Conservation (phyloP, 805 yeast species). For the Maudiozyma saulgeensis region DNA sequence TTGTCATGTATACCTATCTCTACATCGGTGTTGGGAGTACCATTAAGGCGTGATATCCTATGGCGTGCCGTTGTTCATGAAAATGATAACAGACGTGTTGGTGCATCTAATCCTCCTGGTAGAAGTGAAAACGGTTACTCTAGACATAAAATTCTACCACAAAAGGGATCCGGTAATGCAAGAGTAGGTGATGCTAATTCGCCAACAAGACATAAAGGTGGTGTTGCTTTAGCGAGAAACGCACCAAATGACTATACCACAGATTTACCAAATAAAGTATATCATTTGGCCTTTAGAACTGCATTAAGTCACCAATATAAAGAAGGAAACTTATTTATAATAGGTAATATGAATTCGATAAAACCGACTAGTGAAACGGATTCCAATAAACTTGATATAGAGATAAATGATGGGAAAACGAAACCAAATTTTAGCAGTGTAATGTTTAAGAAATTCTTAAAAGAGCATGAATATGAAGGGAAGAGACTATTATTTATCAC, state of each 20-base stretch:
- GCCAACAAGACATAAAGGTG: conserved; percentile 84
- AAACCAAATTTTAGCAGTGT: not conserved
- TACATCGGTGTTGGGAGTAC: conserved; percentile 54
- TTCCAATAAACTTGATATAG: conserved; percentile 16
- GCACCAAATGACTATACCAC: conserved; percentile 89
- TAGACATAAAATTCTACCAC: conserved; percentile 71
- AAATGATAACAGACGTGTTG: conserved; percentile 81
- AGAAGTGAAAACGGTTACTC: conserved; percentile 82
- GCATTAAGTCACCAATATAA: conserved; percentile 79
- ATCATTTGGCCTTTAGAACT: conserved; percentile 64
- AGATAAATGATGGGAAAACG: not conserved
- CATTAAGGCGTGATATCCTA: conserved; percentile 79
- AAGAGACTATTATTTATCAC: conserved; percentile 58
- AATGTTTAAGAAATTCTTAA: conserved; percentile 38
- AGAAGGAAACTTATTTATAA: conserved; percentile 57
- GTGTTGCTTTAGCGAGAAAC: conserved; percentile 76
- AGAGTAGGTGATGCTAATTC: conserved; percentile 94
- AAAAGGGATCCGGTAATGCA: conserved; percentile 92
- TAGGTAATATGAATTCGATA: conserved; percentile 42
- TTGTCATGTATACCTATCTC: conserved; percentile 67
- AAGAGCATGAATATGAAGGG: conserved; percentile 39
- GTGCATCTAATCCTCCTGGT: conserved; percentile 78
- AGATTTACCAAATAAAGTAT: conserved; percentile 61
- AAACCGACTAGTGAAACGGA: conserved; percentile 14
- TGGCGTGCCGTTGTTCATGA: conserved; percentile 94